Conservation (phyloP, 73 alveolate genomes). For the Breviolum minutum region DNA sequence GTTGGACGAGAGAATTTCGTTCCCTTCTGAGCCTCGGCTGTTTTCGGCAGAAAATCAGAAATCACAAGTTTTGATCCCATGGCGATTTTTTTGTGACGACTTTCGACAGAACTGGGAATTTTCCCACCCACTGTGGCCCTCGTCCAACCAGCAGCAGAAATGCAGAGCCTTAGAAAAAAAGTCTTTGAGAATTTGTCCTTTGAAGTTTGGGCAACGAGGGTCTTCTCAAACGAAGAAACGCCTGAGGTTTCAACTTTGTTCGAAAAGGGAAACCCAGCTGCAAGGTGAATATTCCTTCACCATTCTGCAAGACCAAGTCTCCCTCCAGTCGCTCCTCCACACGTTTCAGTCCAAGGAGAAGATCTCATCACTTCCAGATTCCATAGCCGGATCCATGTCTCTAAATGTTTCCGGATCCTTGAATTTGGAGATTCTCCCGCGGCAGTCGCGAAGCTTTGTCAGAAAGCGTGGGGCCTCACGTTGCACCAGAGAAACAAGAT, state of each 20-base stretch:
- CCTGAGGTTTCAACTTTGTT: constrained; percentile 40
- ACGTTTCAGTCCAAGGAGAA: neutral
- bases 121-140: constrained; percentile 56
- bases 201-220: neutral
- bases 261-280: constrained; percentile 79
- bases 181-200: neutral
- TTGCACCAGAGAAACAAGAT: neutral
- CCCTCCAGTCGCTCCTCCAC: constrained; percentile 71
- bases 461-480: constrained; percentile 64
- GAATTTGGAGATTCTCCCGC: constrained; percentile 35
- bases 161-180: constrained; percentile 12
- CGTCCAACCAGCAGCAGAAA: constrained; percentile 90
- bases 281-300: constrained; percentile 59
- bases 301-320: constrained; percentile 75
- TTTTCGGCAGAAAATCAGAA: too few species aligned
- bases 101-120: neutral
- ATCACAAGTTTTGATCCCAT: too few species aligned
- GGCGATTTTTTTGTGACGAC: too few species aligned
- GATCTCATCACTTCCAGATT: too few species aligned
- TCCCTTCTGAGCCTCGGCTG: constrained; percentile 50
- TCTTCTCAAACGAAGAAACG: too few species aligned
- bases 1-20: constrained; percentile 68
- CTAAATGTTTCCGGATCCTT: neutral
- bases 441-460: constrained; percentile 35
- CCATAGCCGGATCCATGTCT: neutral